These are phyloP conservation scores for Apiotrichum akiyoshidainum DNA, from an alignment of 1,284 basidiomycete species.

Conservation along the genomic window DNA sequence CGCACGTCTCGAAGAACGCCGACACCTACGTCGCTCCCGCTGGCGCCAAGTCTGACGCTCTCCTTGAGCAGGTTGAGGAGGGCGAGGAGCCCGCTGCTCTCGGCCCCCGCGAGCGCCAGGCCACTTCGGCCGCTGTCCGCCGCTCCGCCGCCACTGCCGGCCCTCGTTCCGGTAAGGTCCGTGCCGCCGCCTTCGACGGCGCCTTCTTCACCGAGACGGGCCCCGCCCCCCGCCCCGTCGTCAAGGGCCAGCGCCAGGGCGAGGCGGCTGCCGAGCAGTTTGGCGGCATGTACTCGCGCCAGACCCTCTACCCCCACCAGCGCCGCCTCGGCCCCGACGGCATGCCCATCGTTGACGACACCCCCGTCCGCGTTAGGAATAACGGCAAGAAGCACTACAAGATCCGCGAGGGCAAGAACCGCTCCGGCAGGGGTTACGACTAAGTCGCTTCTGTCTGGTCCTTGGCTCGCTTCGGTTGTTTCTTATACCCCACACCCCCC, in stretches of 20 bases:
- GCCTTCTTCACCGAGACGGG: slow-evolving; percentile 71
- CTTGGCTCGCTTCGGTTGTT: neutral
- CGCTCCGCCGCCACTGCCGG: slow-evolving; percentile 45
- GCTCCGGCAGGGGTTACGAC: slow-evolving; percentile 88
- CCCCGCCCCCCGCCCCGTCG: slow-evolving; percentile 61
- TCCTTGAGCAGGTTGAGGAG: slow-evolving; percentile 25
- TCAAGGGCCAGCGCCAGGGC: slow-evolving; percentile 58
- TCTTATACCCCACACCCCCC: neutral
- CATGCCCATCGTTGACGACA: slow-evolving; percentile 55
- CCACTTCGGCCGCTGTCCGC: slow-evolving; percentile 24
- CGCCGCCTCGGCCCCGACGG: slow-evolving; percentile 73
- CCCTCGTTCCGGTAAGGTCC: slow-evolving; percentile 48
- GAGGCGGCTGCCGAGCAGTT: slow-evolving; percentile 25
- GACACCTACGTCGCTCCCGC: slow-evolving; percentile 67
- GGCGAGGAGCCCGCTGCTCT: slow-evolving; percentile 1
- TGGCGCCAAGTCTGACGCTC: slow-evolving; percentile 10
- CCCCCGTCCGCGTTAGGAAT: slow-evolving; percentile 55
- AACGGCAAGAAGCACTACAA: slow-evolving; percentile 85
- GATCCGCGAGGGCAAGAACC: slow-evolving; percentile 76
- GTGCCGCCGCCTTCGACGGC: slow-evolving; percentile 69
- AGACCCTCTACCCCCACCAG: slow-evolving; percentile 73
- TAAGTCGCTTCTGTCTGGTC: slow-evolving; percentile 14
- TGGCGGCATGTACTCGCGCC: slow-evolving; percentile 61
- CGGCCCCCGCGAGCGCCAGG: slow-evolving; percentile 11
- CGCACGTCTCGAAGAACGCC: slow-evolving; percentile 74